Percentiles rank a stretch among this genome's conserved stretches.
Evolutionary conservation across 169 alveolate genomes (phyloP).

Genomic region (Cryptosporidium meleagridis): DNA sequence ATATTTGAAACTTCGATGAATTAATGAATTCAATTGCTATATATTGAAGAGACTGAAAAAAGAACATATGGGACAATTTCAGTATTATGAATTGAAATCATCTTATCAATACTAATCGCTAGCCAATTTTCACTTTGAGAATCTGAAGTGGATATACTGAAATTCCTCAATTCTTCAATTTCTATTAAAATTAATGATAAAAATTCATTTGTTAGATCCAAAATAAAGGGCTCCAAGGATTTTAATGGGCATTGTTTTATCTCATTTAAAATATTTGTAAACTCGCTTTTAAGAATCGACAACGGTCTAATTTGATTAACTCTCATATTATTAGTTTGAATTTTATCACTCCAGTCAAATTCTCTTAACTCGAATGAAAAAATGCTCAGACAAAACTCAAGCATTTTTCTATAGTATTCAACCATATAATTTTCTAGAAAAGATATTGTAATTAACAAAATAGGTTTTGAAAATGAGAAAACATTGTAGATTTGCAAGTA

Average conservation of each 20-base stretch:
- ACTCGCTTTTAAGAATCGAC: constrained; percentile 20
- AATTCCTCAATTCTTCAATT: constrained; percentile 14
- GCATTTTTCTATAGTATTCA: constrained; percentile 61
- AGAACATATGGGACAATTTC: background rate
- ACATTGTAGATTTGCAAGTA: constrained; percentile 9
- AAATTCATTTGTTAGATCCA: constrained; percentile 23
- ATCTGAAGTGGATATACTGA: background rate
- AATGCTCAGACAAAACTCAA: constrained; percentile 17
- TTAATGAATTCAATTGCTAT: background rate
- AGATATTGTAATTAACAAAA: constrained; percentile 4
- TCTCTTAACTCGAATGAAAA: constrained; percentile 31
- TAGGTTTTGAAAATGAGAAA: constrained; percentile 60
- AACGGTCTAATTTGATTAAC: constrained; percentile 17
- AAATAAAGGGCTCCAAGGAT: constrained; percentile 15
- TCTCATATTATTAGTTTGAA: background rate
- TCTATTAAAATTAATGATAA: background rate
- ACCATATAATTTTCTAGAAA: constrained; percentile 54
- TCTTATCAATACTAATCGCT: constrained; percentile 6
- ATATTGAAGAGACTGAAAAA: constrained; percentile 8
- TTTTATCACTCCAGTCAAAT: background rate
- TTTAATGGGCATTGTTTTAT: constrained; percentile 31
- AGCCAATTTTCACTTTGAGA: background rate
- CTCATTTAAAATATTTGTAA: constrained; percentile 22
- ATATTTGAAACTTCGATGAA: background rate
- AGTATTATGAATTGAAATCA: background rate